Evolutionary conservation across 495 filamentous ascomycete genomes (phyloP).

Genomic region (Penicillium ochrochloron): DNA sequence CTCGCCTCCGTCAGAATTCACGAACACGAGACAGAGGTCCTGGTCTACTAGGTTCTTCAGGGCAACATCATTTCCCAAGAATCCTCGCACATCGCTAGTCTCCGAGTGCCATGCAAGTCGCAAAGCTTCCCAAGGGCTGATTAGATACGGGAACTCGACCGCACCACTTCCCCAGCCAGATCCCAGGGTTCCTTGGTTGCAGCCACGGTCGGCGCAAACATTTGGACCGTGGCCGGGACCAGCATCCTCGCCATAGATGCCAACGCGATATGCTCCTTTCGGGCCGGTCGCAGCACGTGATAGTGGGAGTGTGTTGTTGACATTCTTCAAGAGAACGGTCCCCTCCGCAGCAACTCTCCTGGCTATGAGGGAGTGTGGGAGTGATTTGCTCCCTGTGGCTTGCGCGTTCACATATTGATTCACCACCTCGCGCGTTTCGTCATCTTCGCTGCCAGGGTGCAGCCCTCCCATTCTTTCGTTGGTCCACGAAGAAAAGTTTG

Average conservation of each 20-base stretch:
- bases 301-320: constrained; percentile 65
- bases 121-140: constrained; percentile 72
- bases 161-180: constrained; percentile 91
- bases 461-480: constrained; percentile 67
- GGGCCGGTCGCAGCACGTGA: constrained; percentile 52
- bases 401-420: constrained; percentile 80
- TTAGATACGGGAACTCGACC: constrained; percentile 83
- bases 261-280: constrained; percentile 59
- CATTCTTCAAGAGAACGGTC: constrained; percentile 84
- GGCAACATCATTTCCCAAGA: constrained; percentile 60
- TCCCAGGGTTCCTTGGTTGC: constrained; percentile 82
- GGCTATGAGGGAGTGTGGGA: constrained; percentile 73
- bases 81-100: constrained; percentile 62
- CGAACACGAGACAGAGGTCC: constrained; percentile 71
- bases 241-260: constrained; percentile 86
- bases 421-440: constrained; percentile 60
- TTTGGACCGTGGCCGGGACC: constrained; percentile 73
- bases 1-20: constrained; percentile 66
- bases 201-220: constrained; percentile 72
- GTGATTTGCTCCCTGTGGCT: constrained; percentile 61
- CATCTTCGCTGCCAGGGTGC: constrained; percentile 66
- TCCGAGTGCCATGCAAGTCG: constrained; percentile 61
- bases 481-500: constrained; percentile 94
- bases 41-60: constrained; percentile 45
- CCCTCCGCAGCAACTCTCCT: constrained; percentile 81